Evolutionary conservation across 306 rosid species (phyloP).

Genomic region (Medicago lupulina): DNA sequence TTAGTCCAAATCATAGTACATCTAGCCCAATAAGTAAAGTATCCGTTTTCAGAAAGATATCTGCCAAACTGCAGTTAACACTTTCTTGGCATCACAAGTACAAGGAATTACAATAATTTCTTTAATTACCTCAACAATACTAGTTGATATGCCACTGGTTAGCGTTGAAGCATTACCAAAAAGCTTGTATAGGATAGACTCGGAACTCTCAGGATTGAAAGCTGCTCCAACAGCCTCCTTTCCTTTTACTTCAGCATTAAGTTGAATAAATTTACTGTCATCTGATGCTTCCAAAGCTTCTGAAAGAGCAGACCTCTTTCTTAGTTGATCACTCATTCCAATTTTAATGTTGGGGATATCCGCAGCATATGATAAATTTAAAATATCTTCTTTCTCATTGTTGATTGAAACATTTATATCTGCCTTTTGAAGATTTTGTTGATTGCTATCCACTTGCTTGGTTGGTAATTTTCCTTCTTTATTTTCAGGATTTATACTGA

Average conservation of each 20-base stretch:
- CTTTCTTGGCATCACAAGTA: conserved; percentile 19
- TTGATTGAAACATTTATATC: conserved; percentile 53
- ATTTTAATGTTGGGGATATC: conserved; percentile 52
- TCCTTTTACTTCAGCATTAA: conserved; percentile 58
- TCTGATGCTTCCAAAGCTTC: conserved; percentile 66
- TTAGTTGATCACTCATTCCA: conserved; percentile 50
- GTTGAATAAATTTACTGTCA: conserved; percentile 53
- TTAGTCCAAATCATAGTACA: conserved; percentile 12
- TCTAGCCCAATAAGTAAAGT: neutral
- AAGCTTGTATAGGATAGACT: conserved; percentile 77
- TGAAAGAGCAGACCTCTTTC: conserved; percentile 55
- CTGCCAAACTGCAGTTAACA: conserved; percentile 20
- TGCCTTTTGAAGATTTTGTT: conserved; percentile 51
- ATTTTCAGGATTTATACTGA: conserved; percentile 51
- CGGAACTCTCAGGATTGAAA: conserved; percentile 54
- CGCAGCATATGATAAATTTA: conserved; percentile 47
- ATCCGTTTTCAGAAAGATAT: conserved; percentile 25
- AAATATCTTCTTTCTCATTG: conserved; percentile 52
- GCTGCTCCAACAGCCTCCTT: conserved; percentile 48
- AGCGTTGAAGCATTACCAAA: conserved; percentile 63
- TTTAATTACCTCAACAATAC: conserved; percentile 64
- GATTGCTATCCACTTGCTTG: conserved; percentile 51
- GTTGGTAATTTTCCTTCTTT: conserved; percentile 53
- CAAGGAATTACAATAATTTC: conserved; percentile 28
- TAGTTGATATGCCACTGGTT: conserved; percentile 55